Evolutionary conservation across 306 rosid genomes (phyloP), one percentile per base, ranked within the genome.

Genomic region (Psophocarpus tetragonolobus): DNA sequence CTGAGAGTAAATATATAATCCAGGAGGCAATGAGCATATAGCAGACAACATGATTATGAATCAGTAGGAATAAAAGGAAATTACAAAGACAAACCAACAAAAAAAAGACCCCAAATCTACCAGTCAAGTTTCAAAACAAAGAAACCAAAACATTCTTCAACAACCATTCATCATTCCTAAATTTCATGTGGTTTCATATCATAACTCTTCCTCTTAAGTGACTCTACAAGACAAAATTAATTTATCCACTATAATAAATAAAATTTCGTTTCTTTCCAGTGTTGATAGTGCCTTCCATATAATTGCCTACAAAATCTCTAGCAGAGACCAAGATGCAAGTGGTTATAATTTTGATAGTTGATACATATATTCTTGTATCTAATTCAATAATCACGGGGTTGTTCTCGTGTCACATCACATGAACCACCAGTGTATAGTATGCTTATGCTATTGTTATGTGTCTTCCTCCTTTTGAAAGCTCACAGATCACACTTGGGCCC

Each of bases 131-230:
- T 53, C 58, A 17, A 11, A 51, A 20, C 64, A 75, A 33, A 44
- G 9, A 24, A 29, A 69, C 51, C 71, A 69, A 69, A 42, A 17
- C 42, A 79, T 58, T 58, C 32, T 58, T 79, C 64, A 60, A 57
- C 62, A 69, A 79, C 82, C 71, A 69, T 70, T 70, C 44, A 24
- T 66, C 41, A 39, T 77, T 54, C 56, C 60, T 10, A 8, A 70
- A 61, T 44, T 12, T 47, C 82, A 58, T 21, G 63, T 9, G 42
- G 21, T 50, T 39, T 56, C 69, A 61, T 48, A 27, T 47, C 63
- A 44, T 14, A 21, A 48, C n/a, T n/a, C n/a, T n/a, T n/a, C n/a
- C n/a, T n/a, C n/a, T n/a, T n/a, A n/a, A 64, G 3, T 64, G 20
- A 41, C 11, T 67, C 30, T n/a, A n/a, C n/a, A n/a, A n/a, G 44